Evolutionary conservation across 345 rosid species (phyloP).

Genomic region (Salix viminalis): DNA sequence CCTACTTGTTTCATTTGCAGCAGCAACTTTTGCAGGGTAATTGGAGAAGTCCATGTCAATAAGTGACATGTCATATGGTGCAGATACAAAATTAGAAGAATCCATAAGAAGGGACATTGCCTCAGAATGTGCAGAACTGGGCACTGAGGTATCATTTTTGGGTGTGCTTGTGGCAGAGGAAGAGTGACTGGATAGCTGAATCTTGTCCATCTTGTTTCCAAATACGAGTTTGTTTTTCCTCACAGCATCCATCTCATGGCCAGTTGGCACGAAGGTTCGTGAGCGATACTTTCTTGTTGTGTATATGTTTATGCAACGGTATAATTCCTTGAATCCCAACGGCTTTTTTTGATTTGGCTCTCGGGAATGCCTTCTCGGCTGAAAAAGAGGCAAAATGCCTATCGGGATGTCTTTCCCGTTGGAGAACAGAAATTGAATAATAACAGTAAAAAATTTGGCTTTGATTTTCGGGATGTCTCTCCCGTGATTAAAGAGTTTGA

Average conservation of each 20-base stretch:
- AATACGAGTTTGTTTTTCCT: conserved; percentile 65
- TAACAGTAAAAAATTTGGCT: no score
- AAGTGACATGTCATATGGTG: conserved; percentile 75
- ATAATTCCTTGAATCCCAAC: no score
- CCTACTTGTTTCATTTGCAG: conserved; percentile 55
- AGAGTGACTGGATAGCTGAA: conserved; percentile 62
- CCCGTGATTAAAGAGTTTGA: no score
- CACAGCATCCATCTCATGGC: conserved; percentile 91
- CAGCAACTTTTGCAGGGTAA: conserved; percentile 72
- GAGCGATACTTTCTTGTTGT: conserved; percentile 71
- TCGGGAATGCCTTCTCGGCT: no score
- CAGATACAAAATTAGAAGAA: conserved; percentile 42
- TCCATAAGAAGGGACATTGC: conserved; percentile 63
- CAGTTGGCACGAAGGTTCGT: conserved; percentile 94
- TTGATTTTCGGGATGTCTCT: no score
- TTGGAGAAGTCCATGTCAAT: conserved; percentile 81
- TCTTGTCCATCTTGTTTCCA: conserved; percentile 73
- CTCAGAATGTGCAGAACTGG: conserved; percentile 40
- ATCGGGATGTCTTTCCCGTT: no score
- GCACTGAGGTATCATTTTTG: conserved; percentile 21
- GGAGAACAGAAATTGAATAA: no score
- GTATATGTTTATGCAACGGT: no score
- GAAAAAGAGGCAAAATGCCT: no score
- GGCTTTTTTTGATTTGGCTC: no score
- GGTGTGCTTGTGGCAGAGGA: conserved; percentile 67